These are phyloP conservation scores for Podospora pseudopauciseta DNA, from an alignment of 495 filamentous ascomycete genomes.

Conservation along the genomic window DNA sequence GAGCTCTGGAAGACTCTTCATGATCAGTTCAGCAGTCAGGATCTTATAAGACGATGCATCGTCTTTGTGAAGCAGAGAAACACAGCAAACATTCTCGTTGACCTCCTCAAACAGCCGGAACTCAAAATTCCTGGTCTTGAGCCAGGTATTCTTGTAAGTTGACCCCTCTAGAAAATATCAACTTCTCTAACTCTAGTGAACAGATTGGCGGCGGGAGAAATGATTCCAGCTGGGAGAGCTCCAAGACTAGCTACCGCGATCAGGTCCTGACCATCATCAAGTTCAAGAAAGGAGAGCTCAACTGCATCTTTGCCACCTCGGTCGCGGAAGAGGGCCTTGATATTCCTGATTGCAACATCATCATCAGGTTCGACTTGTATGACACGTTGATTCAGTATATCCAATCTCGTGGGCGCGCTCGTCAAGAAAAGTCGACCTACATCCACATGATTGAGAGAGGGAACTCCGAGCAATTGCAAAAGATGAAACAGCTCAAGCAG, in stretches of 20 bases:
- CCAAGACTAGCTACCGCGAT: constrained; percentile 61
- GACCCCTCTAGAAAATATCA: background rate
- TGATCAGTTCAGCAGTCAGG: constrained; percentile 51
- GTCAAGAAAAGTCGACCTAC: constrained; percentile 72
- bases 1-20: constrained; percentile 56
- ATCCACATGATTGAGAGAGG: constrained; percentile 73
- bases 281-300: constrained; percentile 76
- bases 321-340: constrained; percentile 95
- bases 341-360: constrained; percentile 90
- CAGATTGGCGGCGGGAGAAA: constrained; percentile 30
- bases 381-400: constrained; percentile 91
- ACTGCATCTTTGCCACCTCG: constrained; percentile 88
- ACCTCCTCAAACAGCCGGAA: constrained; percentile 55
- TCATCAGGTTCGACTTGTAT: constrained; percentile 89
- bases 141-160: constrained; percentile 52
- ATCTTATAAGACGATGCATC: constrained; percentile 68
- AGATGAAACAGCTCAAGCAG: constrained; percentile 53
- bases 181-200: background rate
- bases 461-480: constrained; percentile 57
- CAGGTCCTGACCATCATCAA: constrained; percentile 73
- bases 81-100: constrained; percentile 67
- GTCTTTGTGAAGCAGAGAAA: constrained; percentile 79
- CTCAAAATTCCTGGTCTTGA: constrained; percentile 58
- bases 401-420: constrained; percentile 87
- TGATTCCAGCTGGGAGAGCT: constrained; percentile 26